A percentile compares a stretch with the other conserved stretches of the same genome.
Evolutionary conservation across 331 rosid genomes (phyloP).

Genomic region (Stylosanthes scabra): DNA sequence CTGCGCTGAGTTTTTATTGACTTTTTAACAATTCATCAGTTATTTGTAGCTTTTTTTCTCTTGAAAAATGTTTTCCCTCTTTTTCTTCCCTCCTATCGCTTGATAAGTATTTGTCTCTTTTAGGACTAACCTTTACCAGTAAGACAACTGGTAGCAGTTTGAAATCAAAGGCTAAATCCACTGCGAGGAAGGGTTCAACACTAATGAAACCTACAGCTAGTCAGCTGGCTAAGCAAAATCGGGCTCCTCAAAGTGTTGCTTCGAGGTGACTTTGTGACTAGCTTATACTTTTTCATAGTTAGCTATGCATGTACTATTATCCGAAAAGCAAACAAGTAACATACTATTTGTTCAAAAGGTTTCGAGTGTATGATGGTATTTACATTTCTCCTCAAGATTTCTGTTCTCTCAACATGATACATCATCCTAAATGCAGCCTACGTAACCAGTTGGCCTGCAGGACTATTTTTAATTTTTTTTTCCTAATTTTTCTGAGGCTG

Average conservation of each 20-base stretch:
- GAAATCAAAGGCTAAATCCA: conserved; percentile 51
- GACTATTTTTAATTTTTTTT: too few relatives aligned
- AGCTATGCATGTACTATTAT: conserved; percentile 20
- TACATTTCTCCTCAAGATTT: conserved; percentile 27
- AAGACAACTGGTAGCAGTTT: conserved; percentile 40
- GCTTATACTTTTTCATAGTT: conserved; percentile 29
- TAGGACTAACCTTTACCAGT: conserved; percentile 63
- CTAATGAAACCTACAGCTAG: conserved; percentile 96
- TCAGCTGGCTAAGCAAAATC: conserved; percentile 85
- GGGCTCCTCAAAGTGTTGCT: conserved; percentile 48
- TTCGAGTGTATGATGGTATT: conserved; percentile 15
- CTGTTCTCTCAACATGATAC: too few relatives aligned
- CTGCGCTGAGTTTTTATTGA: neutral
- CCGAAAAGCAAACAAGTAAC: conserved; percentile 12
- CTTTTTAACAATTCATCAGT: neutral
- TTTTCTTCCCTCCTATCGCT: neutral
- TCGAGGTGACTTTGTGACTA: conserved; percentile 61
- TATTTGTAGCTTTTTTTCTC: too few relatives aligned
- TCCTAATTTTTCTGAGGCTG: too few relatives aligned
- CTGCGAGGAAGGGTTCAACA: conserved; percentile 68
- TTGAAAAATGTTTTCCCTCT: neutral
- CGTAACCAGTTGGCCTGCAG: too few relatives aligned
- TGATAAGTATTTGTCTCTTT: conserved; percentile 27
- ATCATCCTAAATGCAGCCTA: too few relatives aligned
- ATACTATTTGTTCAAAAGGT: conserved; percentile 23